These are phyloP conservation scores for Emergomyces africanus DNA, from an alignment of 2,329 filamentous ascomycete genomes.

Conservation along the genomic window DNA sequence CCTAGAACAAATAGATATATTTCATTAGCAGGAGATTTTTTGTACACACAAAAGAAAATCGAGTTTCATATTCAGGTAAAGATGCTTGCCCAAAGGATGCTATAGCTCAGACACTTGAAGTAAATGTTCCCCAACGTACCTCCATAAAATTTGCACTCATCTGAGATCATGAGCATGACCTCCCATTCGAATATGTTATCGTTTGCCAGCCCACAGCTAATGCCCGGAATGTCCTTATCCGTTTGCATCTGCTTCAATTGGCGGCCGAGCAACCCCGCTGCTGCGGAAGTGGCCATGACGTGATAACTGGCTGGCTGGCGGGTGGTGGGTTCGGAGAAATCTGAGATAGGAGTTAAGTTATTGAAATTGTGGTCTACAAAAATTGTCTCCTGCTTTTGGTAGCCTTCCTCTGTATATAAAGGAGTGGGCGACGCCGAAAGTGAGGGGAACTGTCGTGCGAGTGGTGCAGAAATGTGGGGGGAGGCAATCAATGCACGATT, in stretches of 20 bases:
- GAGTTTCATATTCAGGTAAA: neutral
- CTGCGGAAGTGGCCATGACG: constrained; percentile 33
- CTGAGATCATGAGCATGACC: constrained; percentile 96
- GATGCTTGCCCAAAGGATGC: neutral
- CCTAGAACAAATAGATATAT: constrained; percentile 38
- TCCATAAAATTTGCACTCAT: constrained; percentile 87
- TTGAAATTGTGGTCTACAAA: neutral
- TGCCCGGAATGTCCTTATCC: constrained; percentile 82
- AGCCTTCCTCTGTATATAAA: neutral
- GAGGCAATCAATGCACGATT: neutral
- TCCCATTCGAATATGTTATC: constrained; percentile 96
- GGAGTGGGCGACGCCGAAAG: neutral
- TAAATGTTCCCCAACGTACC: constrained; percentile 41
- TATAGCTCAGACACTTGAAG: neutral
- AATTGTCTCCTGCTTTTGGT: neutral
- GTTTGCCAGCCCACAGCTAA: constrained; percentile 75
- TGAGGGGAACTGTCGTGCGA: neutral
- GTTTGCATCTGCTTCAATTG: constrained; percentile 93
- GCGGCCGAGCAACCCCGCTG: constrained; percentile 61
- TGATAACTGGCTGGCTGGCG: neutral
- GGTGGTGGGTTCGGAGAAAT: neutral
- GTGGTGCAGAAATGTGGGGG: neutral
- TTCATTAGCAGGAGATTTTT: neutral
- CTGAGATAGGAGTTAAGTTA: neutral
- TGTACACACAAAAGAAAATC: neutral